Base-by-base conservation (phyloP, 2,329 filamentous ascomycete genomes). In the Alternaria atra region DNA sequence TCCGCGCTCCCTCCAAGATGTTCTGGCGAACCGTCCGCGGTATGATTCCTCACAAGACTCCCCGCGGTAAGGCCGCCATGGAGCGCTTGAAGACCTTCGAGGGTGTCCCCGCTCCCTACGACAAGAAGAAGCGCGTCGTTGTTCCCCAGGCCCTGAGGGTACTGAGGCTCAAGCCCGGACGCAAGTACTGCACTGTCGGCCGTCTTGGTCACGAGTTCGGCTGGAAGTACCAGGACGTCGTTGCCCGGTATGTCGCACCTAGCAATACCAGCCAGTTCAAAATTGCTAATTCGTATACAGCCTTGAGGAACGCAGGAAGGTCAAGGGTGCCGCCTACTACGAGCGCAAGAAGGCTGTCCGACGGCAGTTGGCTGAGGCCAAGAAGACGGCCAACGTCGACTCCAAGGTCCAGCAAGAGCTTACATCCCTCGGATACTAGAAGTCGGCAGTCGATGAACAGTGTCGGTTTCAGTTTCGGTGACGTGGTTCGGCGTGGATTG, bases 1-100 rank as follows among this genome's bases (percentile, higher is more conserved):
- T 97, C 93, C 95, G 95, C 83, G 93, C 94, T 78, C 95, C 95
- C 70, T 97, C 94, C 79, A 92, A 96, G 85, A 97, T 99, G 88
- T 97, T 99, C 91, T 99, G 97, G 92, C 97, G 97, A 91, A 93
- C 95, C 82, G 93, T 99, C 86, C 94, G 95, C 84, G 95, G 95
- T 84, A 99, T 99, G 95, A 96, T 99, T 76, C 95, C 95, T 81
- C 95, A 99, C 93, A 99, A 99, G 92, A 99, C 95, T 76, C 90
- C 95, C 83, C 94, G 95, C 81, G 95, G 95, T 85, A 91, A 93
- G 78, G 94, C 94, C 79, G 95, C 95, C 77, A 85, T 99, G 82
- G 94, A 98, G 89, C 91, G 95, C 85, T 92, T 99, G 76, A 99
- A 99, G 93, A 93, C 97, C 83, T 99, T 98, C 84, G 95, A 99